Base-by-base conservation (phyloP, 2,329 filamentous ascomycete genomes). In the Ophiostoma australiae region DNA sequence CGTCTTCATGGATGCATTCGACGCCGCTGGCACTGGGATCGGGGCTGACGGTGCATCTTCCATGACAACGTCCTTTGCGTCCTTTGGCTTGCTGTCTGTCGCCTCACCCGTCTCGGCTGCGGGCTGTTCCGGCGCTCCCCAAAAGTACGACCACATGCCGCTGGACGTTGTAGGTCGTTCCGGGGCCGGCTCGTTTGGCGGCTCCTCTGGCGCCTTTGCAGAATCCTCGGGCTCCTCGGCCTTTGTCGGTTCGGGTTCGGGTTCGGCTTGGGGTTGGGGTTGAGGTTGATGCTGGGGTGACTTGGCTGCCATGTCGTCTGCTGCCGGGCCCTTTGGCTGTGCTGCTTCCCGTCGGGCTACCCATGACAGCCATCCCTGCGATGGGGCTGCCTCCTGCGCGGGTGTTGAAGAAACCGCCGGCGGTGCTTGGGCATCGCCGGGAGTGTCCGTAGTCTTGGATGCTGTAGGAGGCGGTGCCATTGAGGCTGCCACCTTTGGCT, bases 51-150 rank as follows among this genome's bases (percentile, higher is more conserved):
- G 73, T 8, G 80, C 80, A 74, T 86, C 82, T 67, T 69, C 44
- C 52, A 58, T 58, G 31, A 80, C 75, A 74, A 84, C 76, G 73
- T 85, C 81, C 6, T 37, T 69, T 15, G 31, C 76, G 73, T 85
- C 81, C 6, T 37, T 69, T 13, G 27, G 31, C 8, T 11, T 69
- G 63, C 7, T 11, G 20, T 13, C 35, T 20, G 33, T 7, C 35
- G 35, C 1, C 35, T n/a, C 39, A 39, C 1, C 1, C 70, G 6
- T 72, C 58, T 67, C 5, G 3, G 72, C 63, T 41, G 70, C 27
- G n/a, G 76, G 52, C 17, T 71, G 69, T 41, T 76, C 63, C 0
- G 76, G 73, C 4, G 77, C 73, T 2, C 76, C 76, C 81, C 81
- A 83, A 52, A 82, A 79, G 5, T 74, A 74, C 3, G 74, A 70